Evolutionary conservation across 148 eudicot genomes (phyloP).

Genomic region (Fagopyrum tataricum): DNA sequence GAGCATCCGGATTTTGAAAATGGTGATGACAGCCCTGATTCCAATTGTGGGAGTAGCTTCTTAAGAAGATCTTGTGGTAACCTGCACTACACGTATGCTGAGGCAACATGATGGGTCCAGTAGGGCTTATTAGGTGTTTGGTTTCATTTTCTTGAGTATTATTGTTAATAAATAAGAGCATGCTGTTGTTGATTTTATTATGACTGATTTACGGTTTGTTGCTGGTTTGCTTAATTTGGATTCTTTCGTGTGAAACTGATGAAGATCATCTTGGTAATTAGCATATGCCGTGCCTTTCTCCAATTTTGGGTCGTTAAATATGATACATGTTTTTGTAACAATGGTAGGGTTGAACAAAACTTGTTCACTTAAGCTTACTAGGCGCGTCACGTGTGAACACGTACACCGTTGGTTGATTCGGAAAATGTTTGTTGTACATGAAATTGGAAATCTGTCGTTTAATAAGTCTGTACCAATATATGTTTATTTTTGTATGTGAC

Average conservation of each 20-base stretch:
- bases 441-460: too few relatives aligned
- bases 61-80: slow-evolving; percentile 46
- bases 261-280: background rate
- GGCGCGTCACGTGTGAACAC: too few relatives aligned
- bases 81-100: slow-evolving; percentile 51
- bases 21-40: slow-evolving; percentile 31
- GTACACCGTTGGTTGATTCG: too few relatives aligned
- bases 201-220: background rate
- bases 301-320: too few relatives aligned
- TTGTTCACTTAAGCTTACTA: too few relatives aligned
- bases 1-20: slow-evolving; percentile 32
- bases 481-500: too few relatives aligned
- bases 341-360: too few relatives aligned
- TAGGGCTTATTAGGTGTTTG: background rate
- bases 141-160: background rate
- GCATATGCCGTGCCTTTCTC: background rate
- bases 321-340: too few relatives aligned
- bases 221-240: background rate
- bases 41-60: slow-evolving; percentile 58
- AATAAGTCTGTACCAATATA: too few relatives aligned
- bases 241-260: background rate
- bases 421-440: too few relatives aligned
- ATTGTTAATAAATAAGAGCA: background rate
- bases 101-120: slow-evolving; percentile 30
- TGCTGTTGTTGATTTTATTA: background rate